phyloP scores from a whole-genome alignment of 768 basidiomycete species.

The Kwoniella botswanensis region DNA sequence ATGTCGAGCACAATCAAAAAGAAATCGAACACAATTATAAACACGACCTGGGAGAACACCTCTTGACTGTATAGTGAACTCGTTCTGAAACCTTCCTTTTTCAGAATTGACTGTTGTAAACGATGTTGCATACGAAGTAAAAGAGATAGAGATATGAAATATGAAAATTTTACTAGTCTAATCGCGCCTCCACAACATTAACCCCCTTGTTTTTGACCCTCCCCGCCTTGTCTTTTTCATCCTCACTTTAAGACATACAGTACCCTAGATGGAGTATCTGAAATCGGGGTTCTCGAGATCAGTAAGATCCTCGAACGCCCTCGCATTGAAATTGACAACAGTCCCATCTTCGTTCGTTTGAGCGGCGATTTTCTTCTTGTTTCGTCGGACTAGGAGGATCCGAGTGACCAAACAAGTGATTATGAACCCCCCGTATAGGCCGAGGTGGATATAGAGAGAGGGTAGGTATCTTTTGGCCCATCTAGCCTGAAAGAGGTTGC shows the following conservation, averaged over 20 bases:
- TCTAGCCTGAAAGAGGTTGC: conserved; percentile 63
- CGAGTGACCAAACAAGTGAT: conserved; percentile 16
- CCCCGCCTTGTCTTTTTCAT: not conserved
- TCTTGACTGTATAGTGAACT: too few relatives aligned
- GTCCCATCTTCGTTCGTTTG: conserved; percentile 10
- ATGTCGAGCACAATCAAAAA: too few relatives aligned
- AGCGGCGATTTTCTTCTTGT: conserved; percentile 22
- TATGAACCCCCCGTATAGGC: conserved; percentile 20
- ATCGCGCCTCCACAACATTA: too few relatives aligned
- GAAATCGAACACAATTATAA: too few relatives aligned
- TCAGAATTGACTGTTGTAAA: too few relatives aligned
- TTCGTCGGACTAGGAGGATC: conserved; percentile 14
- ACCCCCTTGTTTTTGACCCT: too few relatives aligned
- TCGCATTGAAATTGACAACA: conserved; percentile 7
- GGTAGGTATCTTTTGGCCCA: conserved; percentile 62
- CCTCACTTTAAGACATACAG: not conserved
- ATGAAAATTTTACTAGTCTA: too few relatives aligned
- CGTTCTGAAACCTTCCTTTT: not conserved
- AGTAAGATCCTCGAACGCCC: conserved; percentile 37
- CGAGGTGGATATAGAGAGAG: conserved; percentile 27
- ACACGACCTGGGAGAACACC: too few relatives aligned
- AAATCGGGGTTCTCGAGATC: conserved; percentile 45
- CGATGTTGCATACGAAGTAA: too few relatives aligned
- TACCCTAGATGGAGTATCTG: conserved; percentile 22
- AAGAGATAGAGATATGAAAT: too few relatives aligned